Evolutionary conservation across 148 eudicot genomes (phyloP).

Genomic region (Fagopyrum homotropicum): DNA sequence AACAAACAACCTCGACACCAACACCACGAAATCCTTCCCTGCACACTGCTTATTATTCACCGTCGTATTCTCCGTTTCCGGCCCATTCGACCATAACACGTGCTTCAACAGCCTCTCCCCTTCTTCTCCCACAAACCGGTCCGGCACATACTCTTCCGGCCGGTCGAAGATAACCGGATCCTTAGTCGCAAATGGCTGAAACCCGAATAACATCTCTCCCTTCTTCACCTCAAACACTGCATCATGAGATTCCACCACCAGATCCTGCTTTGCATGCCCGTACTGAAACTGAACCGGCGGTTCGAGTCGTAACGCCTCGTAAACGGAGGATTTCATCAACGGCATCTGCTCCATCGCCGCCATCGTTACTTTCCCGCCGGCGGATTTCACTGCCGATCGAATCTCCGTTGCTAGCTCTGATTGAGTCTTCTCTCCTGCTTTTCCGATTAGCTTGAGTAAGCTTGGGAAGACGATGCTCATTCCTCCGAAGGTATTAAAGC

Average conservation of each 20-base stretch:
- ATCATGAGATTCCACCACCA: slow-evolving; percentile 43
- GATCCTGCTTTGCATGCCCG: slow-evolving; percentile 42
- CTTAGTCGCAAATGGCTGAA: slow-evolving; percentile 46
- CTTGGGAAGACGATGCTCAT: slow-evolving; percentile 35
- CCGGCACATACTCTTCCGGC: slow-evolving; percentile 39
- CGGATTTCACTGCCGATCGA: slow-evolving; percentile 31
- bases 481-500: slow-evolving; percentile 59
- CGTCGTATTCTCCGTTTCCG: slow-evolving; percentile 42
- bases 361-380: slow-evolving; percentile 39
- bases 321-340: slow-evolving; percentile 44
- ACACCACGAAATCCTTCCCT: slow-evolving; percentile 46
- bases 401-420: slow-evolving; percentile 37
- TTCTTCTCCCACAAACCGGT: slow-evolving; percentile 55
- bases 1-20: slow-evolving; percentile 39
- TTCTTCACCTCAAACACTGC: slow-evolving; percentile 36
- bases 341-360: slow-evolving; percentile 38
- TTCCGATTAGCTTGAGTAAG: slow-evolving; percentile 49
- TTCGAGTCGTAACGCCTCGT: slow-evolving; percentile 47
- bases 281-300: slow-evolving; percentile 57
- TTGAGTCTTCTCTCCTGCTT: slow-evolving; percentile 41
- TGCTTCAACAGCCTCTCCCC: slow-evolving; percentile 47
- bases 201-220: slow-evolving; percentile 56
- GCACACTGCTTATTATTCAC: slow-evolving; percentile 57
- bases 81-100: slow-evolving; percentile 57
- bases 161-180: slow-evolving; percentile 39